phyloP scores from a whole-genome alignment of 2,329 filamentous ascomycete species.

The Acarospora socialis region DNA sequence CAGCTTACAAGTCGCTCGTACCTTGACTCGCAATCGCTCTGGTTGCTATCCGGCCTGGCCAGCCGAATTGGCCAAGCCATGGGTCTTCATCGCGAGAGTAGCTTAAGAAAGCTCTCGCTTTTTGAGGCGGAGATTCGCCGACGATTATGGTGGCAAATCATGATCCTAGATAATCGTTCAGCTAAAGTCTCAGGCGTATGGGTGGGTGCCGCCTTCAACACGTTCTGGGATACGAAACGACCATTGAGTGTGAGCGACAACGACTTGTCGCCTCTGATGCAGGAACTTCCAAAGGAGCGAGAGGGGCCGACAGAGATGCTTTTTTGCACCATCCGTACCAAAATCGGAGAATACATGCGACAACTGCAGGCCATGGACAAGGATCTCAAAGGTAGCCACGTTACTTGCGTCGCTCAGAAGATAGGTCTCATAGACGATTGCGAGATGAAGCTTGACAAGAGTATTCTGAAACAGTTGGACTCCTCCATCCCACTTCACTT shows the following conservation, averaged over 20 bases:
- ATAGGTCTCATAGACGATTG: slow-evolving; percentile 22
- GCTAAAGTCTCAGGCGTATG: slow-evolving; percentile 19
- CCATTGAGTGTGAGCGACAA: slow-evolving; percentile 32
- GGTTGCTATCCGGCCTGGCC: slow-evolving; percentile 36
- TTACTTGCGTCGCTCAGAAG: too few species aligned
- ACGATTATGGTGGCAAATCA: slow-evolving; percentile 20
- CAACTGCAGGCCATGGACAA: too few species aligned
- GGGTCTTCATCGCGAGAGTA: slow-evolving; percentile 36
- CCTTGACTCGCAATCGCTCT: slow-evolving; percentile 37
- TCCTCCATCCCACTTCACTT: slow-evolving; percentile 29
- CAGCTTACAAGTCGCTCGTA: too few species aligned
- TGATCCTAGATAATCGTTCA: slow-evolving; percentile 17
- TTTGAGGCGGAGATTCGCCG: slow-evolving; percentile 32
- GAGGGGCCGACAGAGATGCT: slow-evolving; percentile 34
- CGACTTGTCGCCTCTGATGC: slow-evolving; percentile 30
- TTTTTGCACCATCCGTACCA: slow-evolving; percentile 22
- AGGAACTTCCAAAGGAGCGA: slow-evolving; percentile 27
- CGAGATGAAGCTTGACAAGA: slow-evolving; percentile 23
- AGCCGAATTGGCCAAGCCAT: slow-evolving; percentile 34
- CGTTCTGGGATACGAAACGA: slow-evolving; percentile 4
- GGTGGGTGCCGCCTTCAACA: neutral
- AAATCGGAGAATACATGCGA: slow-evolving; percentile 20
- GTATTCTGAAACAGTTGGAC: slow-evolving; percentile 25
- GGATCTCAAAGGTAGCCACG: too few species aligned
- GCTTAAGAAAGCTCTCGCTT: slow-evolving; percentile 28